These are phyloP conservation scores for Erythrobasidium hasegawianum DNA, from an alignment of 1,284 basidiomycete species.

Conservation along the genomic window DNA sequence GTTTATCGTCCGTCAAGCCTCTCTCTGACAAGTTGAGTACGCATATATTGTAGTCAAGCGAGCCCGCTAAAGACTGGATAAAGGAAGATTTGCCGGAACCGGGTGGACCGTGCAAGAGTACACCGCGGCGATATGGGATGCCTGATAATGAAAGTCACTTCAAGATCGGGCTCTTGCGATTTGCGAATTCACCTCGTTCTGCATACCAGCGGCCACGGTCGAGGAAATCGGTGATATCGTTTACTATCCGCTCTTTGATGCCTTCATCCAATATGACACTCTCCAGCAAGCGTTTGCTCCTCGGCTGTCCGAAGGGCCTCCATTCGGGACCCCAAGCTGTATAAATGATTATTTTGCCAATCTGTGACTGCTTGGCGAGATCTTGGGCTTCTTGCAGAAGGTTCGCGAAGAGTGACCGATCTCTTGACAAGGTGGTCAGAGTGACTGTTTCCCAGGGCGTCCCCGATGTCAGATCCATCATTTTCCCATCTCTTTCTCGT, in stretches of 20 bases:
- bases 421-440: conserved; percentile 83
- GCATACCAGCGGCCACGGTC: conserved; percentile 88
- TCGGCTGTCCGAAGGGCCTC: conserved; percentile 90
- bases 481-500: conserved; percentile 84
- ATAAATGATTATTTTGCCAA: conserved; percentile 93
- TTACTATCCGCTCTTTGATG: conserved; percentile 71
- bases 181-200: conserved; percentile 67
- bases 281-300: conserved; percentile 76
- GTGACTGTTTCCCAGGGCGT: conserved; percentile 97
- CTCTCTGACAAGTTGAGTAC: conserved; percentile 93
- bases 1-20: conserved; percentile 92
- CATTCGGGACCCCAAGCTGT: conserved; percentile 96
- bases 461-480: conserved; percentile 86
- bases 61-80: conserved; percentile 93
- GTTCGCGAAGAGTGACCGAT: conserved; percentile 72
- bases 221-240: conserved; percentile 79
- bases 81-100: conserved; percentile 98
- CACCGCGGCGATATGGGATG: conserved; percentile 94
- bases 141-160: conserved; percentile 59
- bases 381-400: conserved; percentile 84
- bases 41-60: conserved; percentile 91
- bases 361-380: conserved; percentile 76
- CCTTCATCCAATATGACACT: conserved; percentile 88
- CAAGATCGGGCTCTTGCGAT: not conserved
- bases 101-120: conserved; percentile 90